Base-by-base conservation (phyloP, 306 rosid genomes). In the Lotus japonicus region DNA sequence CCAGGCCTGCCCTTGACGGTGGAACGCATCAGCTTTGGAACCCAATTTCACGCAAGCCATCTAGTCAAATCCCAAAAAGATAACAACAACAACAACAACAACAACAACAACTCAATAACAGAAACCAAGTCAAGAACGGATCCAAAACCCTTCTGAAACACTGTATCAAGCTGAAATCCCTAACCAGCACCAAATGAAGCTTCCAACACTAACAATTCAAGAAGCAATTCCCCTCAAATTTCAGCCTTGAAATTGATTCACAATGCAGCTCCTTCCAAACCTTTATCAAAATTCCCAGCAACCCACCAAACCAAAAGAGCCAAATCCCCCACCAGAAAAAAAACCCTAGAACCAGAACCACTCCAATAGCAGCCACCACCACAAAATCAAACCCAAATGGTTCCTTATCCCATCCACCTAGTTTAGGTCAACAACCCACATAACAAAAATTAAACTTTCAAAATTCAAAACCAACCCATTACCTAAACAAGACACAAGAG, bases 1-100 rank as follows among this genome's bases (percentile, higher is more conserved):
- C 99, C 99, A 95, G 80, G 99, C 99, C 80, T 90, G 99, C 17
- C 99, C 99, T 81, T 90, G 96, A 78, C 95, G 90, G 54, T 87
- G 96, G 63, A 95, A 95, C 6, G 97, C 96, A 77, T 95, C 99
- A 71, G 78, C 83, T 75, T 95, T 95, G 50, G 99, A 95, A 72
- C 99, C 99, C 88, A 95, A 76, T 79, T 95, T 95, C 81, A 95
- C 44, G 66, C 95, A 90, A 79, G 96, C 95, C 99, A 95, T 95
- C 71, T 69, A 16, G 68, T 63, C 71, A 52, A 68, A 66, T 53
- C 49, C 61, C 49, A 72, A 38, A 39, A 65, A 58, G 18, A n/a
- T n/a, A n/a, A n/a, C n/a, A n/a, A n/a, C n/a, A n/a, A n/a, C n/a
- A n/a, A n/a, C n/a, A n/a, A n/a, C n/a, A n/a, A n/a, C n/a, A n/a